Conservation (phyloP, 768 basidiomycete species). For the Amanita fuliginea region DNA sequence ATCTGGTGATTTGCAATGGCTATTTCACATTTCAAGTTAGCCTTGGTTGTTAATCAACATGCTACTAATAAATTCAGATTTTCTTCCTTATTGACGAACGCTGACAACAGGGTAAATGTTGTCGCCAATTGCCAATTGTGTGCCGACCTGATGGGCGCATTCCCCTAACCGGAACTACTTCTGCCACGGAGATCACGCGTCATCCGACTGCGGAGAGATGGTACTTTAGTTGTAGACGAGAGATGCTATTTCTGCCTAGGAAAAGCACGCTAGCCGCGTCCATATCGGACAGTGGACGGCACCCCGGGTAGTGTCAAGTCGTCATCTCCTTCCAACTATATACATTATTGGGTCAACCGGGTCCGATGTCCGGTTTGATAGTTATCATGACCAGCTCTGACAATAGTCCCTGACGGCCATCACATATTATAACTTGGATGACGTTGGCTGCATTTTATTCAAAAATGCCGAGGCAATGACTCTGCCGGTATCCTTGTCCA, state of each 20-base stretch:
- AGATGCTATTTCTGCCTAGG: too few species aligned
- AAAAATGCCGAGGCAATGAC: conserved; percentile 56
- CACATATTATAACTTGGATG: conserved; percentile 30
- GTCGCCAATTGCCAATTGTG: too few species aligned
- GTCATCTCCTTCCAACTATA: neutral
- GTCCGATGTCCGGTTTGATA: neutral
- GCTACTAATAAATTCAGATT: too few species aligned
- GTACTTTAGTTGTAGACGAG: too few species aligned
- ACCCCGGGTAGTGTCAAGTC: neutral
- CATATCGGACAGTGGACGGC: neutral
- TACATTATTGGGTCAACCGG: neutral
- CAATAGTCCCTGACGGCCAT: neutral
- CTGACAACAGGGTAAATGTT: neutral
- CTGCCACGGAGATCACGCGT: too few species aligned
- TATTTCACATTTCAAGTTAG: too few species aligned
- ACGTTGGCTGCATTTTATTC: conserved; percentile 62
- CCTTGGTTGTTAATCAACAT: too few species aligned
- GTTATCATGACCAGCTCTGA: neutral
- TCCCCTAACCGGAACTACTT: too few species aligned
- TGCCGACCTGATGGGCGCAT: too few species aligned
- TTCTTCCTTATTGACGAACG: too few species aligned
- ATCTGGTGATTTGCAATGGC: too few species aligned
- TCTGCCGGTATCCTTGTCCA: conserved; percentile 46
- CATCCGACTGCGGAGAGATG: too few species aligned
- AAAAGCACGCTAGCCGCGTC: neutral